Percentiles rank a stretch among this genome's conserved stretches.
phyloP scores from a whole-genome alignment of 2,329 filamentous ascomycete genomes.

The Chaetomium globosum region DNA sequence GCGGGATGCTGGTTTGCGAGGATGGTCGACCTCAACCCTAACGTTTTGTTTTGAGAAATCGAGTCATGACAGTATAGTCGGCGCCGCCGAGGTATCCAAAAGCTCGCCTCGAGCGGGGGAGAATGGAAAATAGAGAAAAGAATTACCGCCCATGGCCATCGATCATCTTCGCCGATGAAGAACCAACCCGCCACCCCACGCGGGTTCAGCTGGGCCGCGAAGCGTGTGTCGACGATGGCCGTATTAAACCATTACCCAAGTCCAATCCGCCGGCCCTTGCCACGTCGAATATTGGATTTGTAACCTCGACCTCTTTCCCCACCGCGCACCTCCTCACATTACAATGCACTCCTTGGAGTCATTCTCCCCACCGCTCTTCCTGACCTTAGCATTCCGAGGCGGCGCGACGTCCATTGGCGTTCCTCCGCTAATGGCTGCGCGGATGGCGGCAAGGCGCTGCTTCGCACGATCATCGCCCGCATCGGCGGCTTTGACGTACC shows the following conservation, averaged over 20 bases:
- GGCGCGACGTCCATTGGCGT: conserved; percentile 60
- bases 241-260: conserved; percentile 32
- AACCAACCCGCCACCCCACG: neutral
- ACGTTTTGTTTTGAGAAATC: neutral
- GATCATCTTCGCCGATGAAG: conserved; percentile 9
- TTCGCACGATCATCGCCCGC: conserved; percentile 88
- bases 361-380: conserved; percentile 48
- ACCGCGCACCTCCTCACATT: conserved; percentile 49
- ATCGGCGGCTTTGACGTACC: conserved; percentile 96
- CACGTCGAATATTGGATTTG: conserved; percentile 1
- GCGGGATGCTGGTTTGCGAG: neutral
- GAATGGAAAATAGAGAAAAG: neutral
- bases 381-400: conserved; percentile 55
- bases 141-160: conserved; percentile 13
- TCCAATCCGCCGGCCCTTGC: conserved; percentile 1
- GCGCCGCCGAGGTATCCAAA: conserved; percentile 24
- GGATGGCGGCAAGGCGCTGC: conserved; percentile 82
- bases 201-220: neutral
- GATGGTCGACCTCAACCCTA: neutral
- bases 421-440: conserved; percentile 71
- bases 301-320: neutral
- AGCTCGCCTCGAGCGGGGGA: conserved; percentile 10
- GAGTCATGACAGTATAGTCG: conserved; percentile 1
- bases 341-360: conserved; percentile 61
- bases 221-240: conserved; percentile 10